phyloP scores from a whole-genome alignment of 2,329 filamentous ascomycete species.

The Nemania diffusa region DNA sequence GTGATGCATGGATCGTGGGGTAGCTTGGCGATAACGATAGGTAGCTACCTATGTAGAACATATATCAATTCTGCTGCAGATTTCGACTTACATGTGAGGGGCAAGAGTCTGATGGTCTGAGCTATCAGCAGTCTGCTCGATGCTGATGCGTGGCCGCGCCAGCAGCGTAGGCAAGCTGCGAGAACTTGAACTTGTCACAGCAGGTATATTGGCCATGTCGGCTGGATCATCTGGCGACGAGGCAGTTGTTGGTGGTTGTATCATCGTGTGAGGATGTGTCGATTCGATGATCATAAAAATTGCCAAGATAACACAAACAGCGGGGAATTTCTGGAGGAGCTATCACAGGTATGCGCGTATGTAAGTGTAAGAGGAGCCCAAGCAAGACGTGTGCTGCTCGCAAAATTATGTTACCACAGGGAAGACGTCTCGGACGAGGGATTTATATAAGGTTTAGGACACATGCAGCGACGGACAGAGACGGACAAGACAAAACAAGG shows the following conservation, averaged over 20 bases:
- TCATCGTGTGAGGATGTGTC: constrained; percentile 34
- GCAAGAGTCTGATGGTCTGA: constrained; percentile 49
- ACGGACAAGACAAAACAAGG: neutral
- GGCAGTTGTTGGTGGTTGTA: constrained; percentile 37
- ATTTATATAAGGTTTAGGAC: neutral
- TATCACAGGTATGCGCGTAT: too few relatives aligned
- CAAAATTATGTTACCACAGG: neutral
- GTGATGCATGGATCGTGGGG: constrained; percentile 11
- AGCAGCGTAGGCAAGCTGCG: constrained; percentile 47
- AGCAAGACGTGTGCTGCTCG: neutral
- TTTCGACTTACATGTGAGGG: constrained; percentile 56
- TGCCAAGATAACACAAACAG: constrained; percentile 16
- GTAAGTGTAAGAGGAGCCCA: neutral
- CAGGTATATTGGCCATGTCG: constrained; percentile 17
- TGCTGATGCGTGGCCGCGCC: constrained; percentile 53
- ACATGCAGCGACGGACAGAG: neutral
- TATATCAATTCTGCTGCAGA: constrained; percentile 48
- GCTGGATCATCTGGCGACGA: constrained; percentile 25
- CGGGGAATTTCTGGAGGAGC: constrained; percentile 8
- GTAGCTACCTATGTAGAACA: neutral
- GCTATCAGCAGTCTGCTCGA: constrained; percentile 51
- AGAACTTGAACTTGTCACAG: constrained; percentile 30
- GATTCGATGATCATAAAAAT: neutral
- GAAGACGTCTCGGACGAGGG: constrained; percentile 5
- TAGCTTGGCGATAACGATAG: constrained; percentile 15